Conservation (phyloP, 202 grass and related monocot species). For the Digitaria exilis region DNA sequence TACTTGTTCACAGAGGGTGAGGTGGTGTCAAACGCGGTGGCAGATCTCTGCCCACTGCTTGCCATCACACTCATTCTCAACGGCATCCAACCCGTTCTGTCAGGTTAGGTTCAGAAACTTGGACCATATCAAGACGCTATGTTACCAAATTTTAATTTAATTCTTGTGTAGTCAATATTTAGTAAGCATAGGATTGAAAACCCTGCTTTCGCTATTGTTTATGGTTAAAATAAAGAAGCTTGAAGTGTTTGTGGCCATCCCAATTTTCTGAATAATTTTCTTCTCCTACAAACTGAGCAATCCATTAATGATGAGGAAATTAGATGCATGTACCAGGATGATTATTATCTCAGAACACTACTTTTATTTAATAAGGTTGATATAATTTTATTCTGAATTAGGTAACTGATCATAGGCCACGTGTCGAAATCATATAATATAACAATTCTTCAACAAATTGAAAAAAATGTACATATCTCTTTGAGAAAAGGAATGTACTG, state of each 20-base stretch:
- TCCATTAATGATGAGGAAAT: neutral
- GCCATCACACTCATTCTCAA: conserved; percentile 75
- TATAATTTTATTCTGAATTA: neutral
- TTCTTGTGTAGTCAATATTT: neutral
- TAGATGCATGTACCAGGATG: neutral
- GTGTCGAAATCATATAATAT: neutral
- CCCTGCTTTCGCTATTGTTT: neutral
- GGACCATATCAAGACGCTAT: neutral
- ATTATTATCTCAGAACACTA: neutral
- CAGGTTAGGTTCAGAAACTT: conserved; percentile 45
- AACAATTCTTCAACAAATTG: neutral
- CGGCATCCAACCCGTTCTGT: conserved; percentile 87
- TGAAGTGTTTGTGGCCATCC: neutral
- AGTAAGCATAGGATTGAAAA: neutral
- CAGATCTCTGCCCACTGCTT: conserved; percentile 65
- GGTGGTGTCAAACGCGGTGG: conserved; percentile 63
- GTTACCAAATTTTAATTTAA: neutral
- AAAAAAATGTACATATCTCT: neutral
- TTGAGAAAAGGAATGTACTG: neutral
- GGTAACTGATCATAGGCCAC: neutral
- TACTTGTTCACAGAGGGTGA: conserved; percentile 84
- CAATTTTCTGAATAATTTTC: neutral
- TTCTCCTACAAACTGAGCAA: neutral
- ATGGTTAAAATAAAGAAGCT: neutral
- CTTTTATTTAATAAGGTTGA: neutral